Evolutionary conservation across 163 green algal genomes (phyloP), one percentile per base, ranked within the genome.

Genomic region (Smithsoniella earleae): DNA sequence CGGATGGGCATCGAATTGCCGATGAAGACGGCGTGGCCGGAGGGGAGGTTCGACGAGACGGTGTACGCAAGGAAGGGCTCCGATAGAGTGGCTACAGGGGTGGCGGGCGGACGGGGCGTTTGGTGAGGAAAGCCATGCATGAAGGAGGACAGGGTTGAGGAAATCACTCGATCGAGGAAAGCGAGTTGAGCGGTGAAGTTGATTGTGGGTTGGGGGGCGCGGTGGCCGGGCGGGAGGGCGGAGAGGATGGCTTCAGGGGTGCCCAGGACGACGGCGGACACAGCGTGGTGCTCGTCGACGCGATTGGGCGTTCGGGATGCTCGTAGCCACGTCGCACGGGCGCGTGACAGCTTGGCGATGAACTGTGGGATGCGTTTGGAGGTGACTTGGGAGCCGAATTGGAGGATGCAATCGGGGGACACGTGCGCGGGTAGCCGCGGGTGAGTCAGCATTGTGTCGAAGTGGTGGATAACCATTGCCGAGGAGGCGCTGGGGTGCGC

Each of bases 1-100:
- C 94, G 80, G 63, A 99, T 96, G 37, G 94, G 90, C 94, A 99
- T 98, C 74, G 80, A 91, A 82, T 99, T 99, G 16, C 94, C 94
- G 31, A 97, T 75, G 77, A 97, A 99, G 3, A 99, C 76, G 3
- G 79, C 91, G 72, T 89, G 77, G 5, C 86, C 87, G 10, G 75
- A 37, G 0, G 89, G 89, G 43, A 98, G 82, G 8, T 74, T 36
- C 33, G 77, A 45, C 4, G 87, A 83, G 25, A 97, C 73, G 13
- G 62, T 43, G 3, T 84, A 82, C 1, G 93, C 91, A 38, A 97
- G 89, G 30, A 79, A 76, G 3, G 90, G 86, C 82, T 97, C 92
- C 2, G 74, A 87, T 3, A 97, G 43, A 8, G n/a, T n/a, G n/a
- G n/a, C n/a, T n/a, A n/a, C n/a, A 37, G 31, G 20, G 28, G 36